phyloP scores from a whole-genome alignment of 192 early-diverging fungal genomes.

The Diversispora epigaea region DNA sequence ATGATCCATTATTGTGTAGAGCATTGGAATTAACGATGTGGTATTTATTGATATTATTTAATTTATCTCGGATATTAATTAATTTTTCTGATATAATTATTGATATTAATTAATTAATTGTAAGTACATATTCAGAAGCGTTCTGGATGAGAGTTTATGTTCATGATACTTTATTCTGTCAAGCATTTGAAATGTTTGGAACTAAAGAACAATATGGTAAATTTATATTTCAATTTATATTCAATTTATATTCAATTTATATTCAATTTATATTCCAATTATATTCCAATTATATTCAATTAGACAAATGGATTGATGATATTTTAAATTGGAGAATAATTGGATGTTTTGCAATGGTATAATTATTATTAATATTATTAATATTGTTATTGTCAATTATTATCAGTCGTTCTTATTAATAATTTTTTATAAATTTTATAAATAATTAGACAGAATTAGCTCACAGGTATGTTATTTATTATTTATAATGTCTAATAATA shows the following conservation, averaged over 20 bases:
- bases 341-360: conserved; percentile 70
- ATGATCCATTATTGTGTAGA: conserved; percentile 39
- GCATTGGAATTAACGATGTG: conserved; percentile 45
- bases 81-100: not conserved
- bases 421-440: not conserved
- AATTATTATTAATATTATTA: not conserved
- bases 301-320: conserved; percentile 47
- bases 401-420: no score
- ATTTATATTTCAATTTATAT: not conserved
- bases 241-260: not conserved
- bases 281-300: not conserved
- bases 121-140: conserved; percentile 54
- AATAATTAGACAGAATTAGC: conserved; percentile 58
- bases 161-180: conserved; percentile 57
- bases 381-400: not conserved
- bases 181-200: conserved; percentile 57
- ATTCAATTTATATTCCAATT: not conserved
- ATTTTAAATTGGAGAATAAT: conserved; percentile 54
- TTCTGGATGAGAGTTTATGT: conserved; percentile 65
- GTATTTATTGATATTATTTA: conserved; percentile 10
- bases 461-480: not conserved
- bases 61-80: not conserved
- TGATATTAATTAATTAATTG: not conserved
- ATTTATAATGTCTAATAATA: no score
- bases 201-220: conserved; percentile 54